phyloP scores from a whole-genome alignment of 2,329 filamentous ascomycete genomes.

The Epichloe glyceriae region DNA sequence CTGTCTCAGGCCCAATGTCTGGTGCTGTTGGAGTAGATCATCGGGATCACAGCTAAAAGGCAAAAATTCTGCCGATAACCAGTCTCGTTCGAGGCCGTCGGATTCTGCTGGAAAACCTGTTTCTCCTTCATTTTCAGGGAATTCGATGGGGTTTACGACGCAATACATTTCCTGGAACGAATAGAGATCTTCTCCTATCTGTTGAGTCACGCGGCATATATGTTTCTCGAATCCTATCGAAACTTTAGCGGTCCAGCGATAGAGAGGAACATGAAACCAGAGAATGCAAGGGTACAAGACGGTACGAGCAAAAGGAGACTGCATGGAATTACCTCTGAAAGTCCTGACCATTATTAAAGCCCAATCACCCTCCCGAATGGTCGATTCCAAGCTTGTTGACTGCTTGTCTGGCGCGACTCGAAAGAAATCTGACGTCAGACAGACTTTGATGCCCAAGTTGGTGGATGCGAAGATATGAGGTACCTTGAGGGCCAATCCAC shows the following conservation, averaged over 20 bases:
- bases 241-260: background rate
- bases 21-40: constrained; percentile 5
- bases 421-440: background rate
- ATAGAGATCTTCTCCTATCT: background rate
- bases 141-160: background rate
- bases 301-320: background rate
- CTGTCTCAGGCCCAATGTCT: constrained; percentile 23
- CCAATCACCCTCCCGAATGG: constrained; percentile 1
- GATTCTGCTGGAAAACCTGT: background rate
- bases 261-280: background rate
- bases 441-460: background rate
- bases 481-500: constrained; percentile 26
- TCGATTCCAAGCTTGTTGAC: background rate
- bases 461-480: constrained; percentile 5
- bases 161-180: background rate
- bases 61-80: constrained; percentile 12
- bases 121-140: background rate
- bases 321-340: background rate
- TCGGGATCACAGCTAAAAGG: constrained; percentile 14
- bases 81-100: constrained; percentile 1
- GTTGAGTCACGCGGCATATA: background rate
- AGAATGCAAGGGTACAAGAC: background rate
- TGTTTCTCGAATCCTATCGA: background rate
- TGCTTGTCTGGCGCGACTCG: background rate
- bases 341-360: background rate